These are phyloP conservation scores for Calycina herbarum DNA, from an alignment of 2,329 filamentous ascomycete species.

Conservation along the genomic window DNA sequence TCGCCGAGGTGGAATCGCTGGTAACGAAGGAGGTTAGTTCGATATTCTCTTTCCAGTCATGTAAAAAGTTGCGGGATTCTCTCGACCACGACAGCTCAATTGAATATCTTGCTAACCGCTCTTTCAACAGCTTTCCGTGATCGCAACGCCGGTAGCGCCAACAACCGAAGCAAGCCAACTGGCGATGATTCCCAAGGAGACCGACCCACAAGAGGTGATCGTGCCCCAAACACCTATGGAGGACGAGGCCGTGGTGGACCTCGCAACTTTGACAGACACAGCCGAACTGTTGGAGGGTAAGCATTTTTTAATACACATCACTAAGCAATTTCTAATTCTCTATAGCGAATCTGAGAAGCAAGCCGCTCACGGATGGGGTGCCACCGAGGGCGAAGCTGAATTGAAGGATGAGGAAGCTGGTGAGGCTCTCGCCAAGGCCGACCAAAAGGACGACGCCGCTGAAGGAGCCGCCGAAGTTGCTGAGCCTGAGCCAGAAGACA, in stretches of 20 bases:
- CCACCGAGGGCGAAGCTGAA: conserved; percentile 76
- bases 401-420: conserved; percentile 89
- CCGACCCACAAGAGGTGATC: conserved; percentile 41
- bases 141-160: conserved; percentile 74
- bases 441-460: conserved; percentile 66
- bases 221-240: conserved; percentile 58
- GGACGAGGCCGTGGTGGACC: conserved; percentile 40
- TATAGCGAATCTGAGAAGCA: conserved; percentile 79
- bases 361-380: conserved; percentile 86
- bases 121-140: conserved; percentile 76
- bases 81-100: neutral
- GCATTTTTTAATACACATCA: conserved; percentile 13
- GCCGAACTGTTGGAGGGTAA: conserved; percentile 36
- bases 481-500: conserved; percentile 61
- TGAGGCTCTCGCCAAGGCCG: conserved; percentile 81
- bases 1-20: conserved; percentile 59
- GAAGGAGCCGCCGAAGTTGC: conserved; percentile 47
- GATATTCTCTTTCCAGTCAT: conserved; percentile 11
- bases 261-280: conserved; percentile 41
- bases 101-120: conserved; percentile 16
- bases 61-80: neutral
- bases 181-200: conserved; percentile 64
- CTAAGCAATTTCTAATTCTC: conserved; percentile 23
- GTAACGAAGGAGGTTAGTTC: conserved; percentile 84
- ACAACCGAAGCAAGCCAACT: conserved; percentile 78